phyloP scores from a whole-genome alignment of 805 yeast genomes.

The Myxozyma geophila region DNA sequence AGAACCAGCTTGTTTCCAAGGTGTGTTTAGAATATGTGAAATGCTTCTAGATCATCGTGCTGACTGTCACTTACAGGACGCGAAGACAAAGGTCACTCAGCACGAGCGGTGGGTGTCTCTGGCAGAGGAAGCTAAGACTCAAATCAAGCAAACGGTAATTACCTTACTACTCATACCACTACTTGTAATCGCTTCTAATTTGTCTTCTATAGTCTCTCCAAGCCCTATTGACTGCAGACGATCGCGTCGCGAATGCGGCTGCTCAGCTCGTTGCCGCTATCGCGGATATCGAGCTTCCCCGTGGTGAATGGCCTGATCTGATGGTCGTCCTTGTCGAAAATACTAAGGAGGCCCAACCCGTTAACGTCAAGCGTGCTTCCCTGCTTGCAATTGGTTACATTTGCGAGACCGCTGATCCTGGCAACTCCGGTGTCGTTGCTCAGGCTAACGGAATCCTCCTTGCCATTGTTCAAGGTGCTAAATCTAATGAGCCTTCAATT shows the following conservation, averaged over 20 bases:
- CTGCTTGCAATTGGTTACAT: constrained; percentile 90
- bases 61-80: constrained; percentile 47
- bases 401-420: constrained; percentile 91
- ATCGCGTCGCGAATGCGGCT: constrained; percentile 81
- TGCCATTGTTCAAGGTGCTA: constrained; percentile 97
- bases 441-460: constrained; percentile 92
- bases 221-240: constrained; percentile 67
- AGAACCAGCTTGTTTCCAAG: constrained; percentile 86
- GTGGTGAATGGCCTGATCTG: constrained; percentile 84
- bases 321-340: constrained; percentile 83
- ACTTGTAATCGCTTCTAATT: background rate
- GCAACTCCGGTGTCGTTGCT: constrained; percentile 70
- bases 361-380: constrained; percentile 82
- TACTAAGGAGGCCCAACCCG: constrained; percentile 78
- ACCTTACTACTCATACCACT: constrained; percentile 30
- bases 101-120: constrained; percentile 76
- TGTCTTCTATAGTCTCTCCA: constrained; percentile 53
- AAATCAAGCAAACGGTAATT: constrained; percentile 61
- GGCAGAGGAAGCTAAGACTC: constrained; percentile 58
- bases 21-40: constrained; percentile 7
- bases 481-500: constrained; percentile 71
- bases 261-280: constrained; percentile 96
- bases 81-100: constrained; percentile 59
- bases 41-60: background rate
- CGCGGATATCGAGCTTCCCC: constrained; percentile 93